Evolutionary conservation across 345 rosid genomes (phyloP).

Genomic region (Cardamine occulta): DNA sequence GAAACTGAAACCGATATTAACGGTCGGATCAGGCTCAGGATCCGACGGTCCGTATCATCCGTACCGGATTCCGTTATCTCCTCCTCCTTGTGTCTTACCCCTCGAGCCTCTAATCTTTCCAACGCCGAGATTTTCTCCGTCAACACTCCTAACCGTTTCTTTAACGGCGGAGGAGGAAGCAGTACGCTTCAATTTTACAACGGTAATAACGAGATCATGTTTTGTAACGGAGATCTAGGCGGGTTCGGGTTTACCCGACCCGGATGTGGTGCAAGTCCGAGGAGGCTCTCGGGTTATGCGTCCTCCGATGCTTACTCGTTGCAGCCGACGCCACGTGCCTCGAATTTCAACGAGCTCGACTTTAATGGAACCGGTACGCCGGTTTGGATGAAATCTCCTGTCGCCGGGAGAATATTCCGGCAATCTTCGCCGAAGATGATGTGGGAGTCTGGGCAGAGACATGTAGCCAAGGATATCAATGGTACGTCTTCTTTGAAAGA

Average conservation of each 20-base stretch:
- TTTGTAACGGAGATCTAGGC: slow-evolving; percentile 56
- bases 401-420: slow-evolving; percentile 66
- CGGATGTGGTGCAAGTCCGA: slow-evolving; percentile 51
- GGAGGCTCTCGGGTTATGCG: slow-evolving; percentile 62
- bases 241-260: slow-evolving; percentile 61
- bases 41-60: slow-evolving; percentile 47
- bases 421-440: slow-evolving; percentile 65
- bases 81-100: slow-evolving; percentile 50
- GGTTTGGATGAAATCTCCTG: slow-evolving; percentile 50
- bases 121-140: slow-evolving; percentile 63
- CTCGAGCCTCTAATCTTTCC: slow-evolving; percentile 53
- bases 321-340: slow-evolving; percentile 58
- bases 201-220: slow-evolving; percentile 51
- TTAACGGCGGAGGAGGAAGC: slow-evolving; percentile 62
- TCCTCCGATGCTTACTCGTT: slow-evolving; percentile 78
- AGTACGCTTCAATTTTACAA: slow-evolving; percentile 49
- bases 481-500: slow-evolving; percentile 40
- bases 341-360: slow-evolving; percentile 54
- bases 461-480: slow-evolving; percentile 56
- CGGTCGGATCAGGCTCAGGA: slow-evolving; percentile 50
- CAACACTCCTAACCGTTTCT: slow-evolving; percentile 57
- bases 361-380: slow-evolving; percentile 37
- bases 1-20: slow-evolving; percentile 55
- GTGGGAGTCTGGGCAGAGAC: slow-evolving; percentile 44
- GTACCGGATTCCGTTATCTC: slow-evolving; percentile 42